Base-by-base conservation (phyloP, 768 basidiomycete genomes). In the Podaxis sp. region DNA sequence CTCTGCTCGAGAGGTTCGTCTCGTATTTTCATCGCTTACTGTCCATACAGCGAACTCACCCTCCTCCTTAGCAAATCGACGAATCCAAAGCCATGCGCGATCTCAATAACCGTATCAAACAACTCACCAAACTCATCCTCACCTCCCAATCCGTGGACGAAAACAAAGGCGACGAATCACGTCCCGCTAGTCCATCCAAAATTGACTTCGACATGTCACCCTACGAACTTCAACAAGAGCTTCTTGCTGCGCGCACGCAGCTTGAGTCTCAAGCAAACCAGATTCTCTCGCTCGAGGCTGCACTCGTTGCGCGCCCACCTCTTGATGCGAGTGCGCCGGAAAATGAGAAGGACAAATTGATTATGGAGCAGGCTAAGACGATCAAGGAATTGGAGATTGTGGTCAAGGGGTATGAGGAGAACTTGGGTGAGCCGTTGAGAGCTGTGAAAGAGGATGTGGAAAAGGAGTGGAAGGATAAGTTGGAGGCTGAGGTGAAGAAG, bases 181-280 rank as follows among this genome's bases (percentile, higher is more conserved):
- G 91, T 17, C 90, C 94, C 0, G 80, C 80, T 5, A 95, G 93
- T 73, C 95, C 95, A 0, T 83, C 83, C 59, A 96, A 96, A 77
- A 78, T 97, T 36, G 92, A 96, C 72, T 96, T 94, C 67, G 91
- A 94, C 70, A 86, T 91, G 85, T 85, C 91, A 0, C 90, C 92
- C 2, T 93, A 93, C 65, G 89, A 94, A 77, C 80, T 96, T 0
- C 93, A 95, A 77, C 91, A 96, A 79, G 92, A 95, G 64, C 83
- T 96, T 17, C 86, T 96, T 17, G 80, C 86, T 0, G 87, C 93
- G 1, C 83, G 90, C 27, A 82, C 87, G 19, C 85, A 94, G 65
- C 74, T 96, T 38, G 90, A 94, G 47, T 84, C 89, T 0, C 94
- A 96, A 68, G 82, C 87, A 0, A 88, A 83, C 6, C 92, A 96